Conservation (phyloP, 805 yeast genomes). For the Starmera amethionina region DNA sequence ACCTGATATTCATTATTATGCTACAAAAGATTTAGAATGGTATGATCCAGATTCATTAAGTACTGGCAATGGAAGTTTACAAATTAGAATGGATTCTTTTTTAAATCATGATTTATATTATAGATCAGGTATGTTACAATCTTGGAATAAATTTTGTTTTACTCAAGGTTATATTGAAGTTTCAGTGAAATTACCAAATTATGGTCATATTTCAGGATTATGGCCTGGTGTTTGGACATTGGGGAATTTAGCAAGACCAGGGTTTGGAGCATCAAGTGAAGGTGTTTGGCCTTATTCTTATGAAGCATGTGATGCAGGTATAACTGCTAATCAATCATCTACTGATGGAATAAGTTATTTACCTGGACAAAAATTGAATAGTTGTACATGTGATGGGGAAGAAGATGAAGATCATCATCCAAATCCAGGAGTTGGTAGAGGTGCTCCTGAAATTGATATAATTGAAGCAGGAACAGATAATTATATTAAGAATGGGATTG, state of each 20-base stretch:
- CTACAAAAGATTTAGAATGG: constrained; percentile 42
- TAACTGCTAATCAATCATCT: constrained; percentile 38
- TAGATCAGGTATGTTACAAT: constrained; percentile 38
- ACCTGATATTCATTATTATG: constrained; percentile 34
- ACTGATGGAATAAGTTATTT: constrained; percentile 37
- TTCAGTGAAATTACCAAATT: constrained; percentile 32
- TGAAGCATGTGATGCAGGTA: constrained; percentile 39
- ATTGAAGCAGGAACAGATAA: constrained; percentile 35
- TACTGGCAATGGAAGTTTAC: constrained; percentile 31
- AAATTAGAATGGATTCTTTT: constrained; percentile 30
- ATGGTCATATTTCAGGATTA: constrained; percentile 31
- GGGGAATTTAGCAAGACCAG: constrained; percentile 41
- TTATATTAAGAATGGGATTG: constrained; percentile 27
- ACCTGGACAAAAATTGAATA: constrained; percentile 34
- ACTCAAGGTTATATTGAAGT: constrained; percentile 34
- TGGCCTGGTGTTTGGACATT: constrained; percentile 45
- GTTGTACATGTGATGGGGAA: constrained; percentile 35
- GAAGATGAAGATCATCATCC: no score
- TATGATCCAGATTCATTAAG: constrained; percentile 39
- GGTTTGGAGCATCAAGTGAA: constrained; percentile 35
- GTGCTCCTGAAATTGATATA: constrained; percentile 42
- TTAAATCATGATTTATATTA: constrained; percentile 34
- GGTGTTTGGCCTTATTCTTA: constrained; percentile 45
- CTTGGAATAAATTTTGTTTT: constrained; percentile 38
- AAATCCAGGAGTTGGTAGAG: constrained; percentile 37